Base-by-base conservation (phyloP, 345 rosid genomes). In the Durio zibethinus region DNA sequence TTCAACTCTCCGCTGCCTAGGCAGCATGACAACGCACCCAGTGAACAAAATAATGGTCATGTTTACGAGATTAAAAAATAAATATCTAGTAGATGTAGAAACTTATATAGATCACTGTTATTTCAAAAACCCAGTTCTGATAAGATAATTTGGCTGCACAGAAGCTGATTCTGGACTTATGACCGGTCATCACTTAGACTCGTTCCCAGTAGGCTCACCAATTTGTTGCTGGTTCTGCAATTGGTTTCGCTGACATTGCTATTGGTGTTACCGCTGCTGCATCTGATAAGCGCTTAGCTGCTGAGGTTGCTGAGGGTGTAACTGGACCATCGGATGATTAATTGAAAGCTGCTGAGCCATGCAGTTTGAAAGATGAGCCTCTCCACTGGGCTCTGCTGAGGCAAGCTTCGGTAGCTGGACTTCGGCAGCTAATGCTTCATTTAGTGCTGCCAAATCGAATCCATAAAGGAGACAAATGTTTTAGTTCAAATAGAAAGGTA, bases 351-450 rank as follows among this genome's bases (percentile, higher is more conserved):
- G 83, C 72, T 87, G 80, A 60, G 83, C 76, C 81, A 79, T 67
- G 31, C 78, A 2, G 72, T 67, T 80, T 11, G 85, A 77, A 15
- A 77, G 82, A 45, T 80, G 77, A 35, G 63, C 43, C 47, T 80
- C 77, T 31, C 82, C 85, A 36, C 82, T 81, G 10, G 40, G 29
- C 67, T 88, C 88, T 18, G 85, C 80, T 1, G 77, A 76, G 0
- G 80, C 75, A 3, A 79, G 60, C 80, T 85, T 86, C 80, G 88
- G 76, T 40, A 88, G 82, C 57, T 82, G 90, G 20, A 86, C 86
- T 79, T 90, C 92, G 1, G 80, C 85, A 12, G 48, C 79, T 57
- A 88, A 73, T 54, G 90, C 86, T 47, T 90, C 92, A 61, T 87
- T 90, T 67, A 88, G 68, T 75, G 90, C 94, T 88, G 86, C 76